Conservation (phyloP, 2,329 filamentous ascomycete genomes). For the Cercospora nicotianae region DNA sequence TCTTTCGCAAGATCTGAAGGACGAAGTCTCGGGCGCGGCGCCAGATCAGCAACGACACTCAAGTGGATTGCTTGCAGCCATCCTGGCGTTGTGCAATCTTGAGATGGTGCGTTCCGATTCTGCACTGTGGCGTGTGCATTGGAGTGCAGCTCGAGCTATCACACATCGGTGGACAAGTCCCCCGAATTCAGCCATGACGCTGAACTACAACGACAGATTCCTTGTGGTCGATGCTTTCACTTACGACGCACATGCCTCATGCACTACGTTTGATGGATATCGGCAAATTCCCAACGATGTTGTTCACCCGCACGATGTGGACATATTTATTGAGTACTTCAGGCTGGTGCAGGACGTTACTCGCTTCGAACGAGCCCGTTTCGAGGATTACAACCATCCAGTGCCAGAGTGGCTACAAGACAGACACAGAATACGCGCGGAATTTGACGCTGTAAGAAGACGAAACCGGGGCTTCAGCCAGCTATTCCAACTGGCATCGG, state of each 20-base stretch:
- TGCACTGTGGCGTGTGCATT: constrained; percentile 17
- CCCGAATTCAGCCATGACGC: not conserved
- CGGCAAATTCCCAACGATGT: constrained; percentile 7
- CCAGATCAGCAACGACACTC: not conserved
- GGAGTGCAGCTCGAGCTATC: constrained; percentile 15
- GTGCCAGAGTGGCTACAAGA: constrained; percentile 2
- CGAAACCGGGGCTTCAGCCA: not conserved
- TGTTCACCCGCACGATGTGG: constrained; percentile 11
- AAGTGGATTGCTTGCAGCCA: constrained; percentile 9
- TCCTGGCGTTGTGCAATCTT: constrained; percentile 15
- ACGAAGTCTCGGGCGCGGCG: constrained; percentile 2
- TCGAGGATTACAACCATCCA: not conserved
- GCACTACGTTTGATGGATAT: constrained; percentile 10
- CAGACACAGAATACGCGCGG: not conserved
- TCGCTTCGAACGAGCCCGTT: constrained; percentile 3
- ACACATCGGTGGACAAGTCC: constrained; percentile 15
- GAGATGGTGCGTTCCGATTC: constrained; percentile 16
- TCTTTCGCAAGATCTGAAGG: constrained; percentile 5
- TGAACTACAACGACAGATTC: constrained; percentile 8
- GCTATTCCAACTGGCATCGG: constrained; percentile 13
- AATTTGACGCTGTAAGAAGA: constrained; percentile 1
- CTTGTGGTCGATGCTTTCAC: constrained; percentile 13
- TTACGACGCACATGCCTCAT: constrained; percentile 11
- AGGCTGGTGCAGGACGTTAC: constrained; percentile 14
- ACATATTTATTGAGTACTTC: constrained; percentile 10